Evolutionary conservation across 805 yeast genomes (phyloP).

Genomic region (Zygosaccharomyces lentus): DNA sequence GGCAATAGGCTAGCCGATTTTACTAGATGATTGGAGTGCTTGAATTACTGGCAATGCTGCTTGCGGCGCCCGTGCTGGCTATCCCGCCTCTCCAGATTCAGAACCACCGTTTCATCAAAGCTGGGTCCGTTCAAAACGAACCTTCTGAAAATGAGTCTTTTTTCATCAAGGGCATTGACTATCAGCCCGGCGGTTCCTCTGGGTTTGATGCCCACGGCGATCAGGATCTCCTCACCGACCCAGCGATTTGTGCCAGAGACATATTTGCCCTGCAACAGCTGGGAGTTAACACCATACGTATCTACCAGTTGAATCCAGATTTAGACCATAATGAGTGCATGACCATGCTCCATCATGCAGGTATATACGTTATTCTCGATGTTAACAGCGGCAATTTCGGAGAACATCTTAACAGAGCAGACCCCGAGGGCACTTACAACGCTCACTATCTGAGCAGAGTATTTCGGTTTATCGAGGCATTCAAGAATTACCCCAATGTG

Average conservation of each 20-base stretch:
- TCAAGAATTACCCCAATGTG: constrained; percentile 77
- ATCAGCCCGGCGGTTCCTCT: constrained; percentile 92
- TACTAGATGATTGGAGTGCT: background rate
- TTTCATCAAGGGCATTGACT: constrained; percentile 82
- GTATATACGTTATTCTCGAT: constrained; percentile 82
- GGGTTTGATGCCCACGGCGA: constrained; percentile 33
- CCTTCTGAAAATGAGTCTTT: constrained; percentile 51
- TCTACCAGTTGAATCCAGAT: constrained; percentile 79
- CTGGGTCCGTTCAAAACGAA: constrained; percentile 38
- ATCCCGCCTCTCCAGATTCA: constrained; percentile 53
- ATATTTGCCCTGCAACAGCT: constrained; percentile 71
- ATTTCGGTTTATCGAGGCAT: constrained; percentile 78
- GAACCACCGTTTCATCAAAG: constrained; percentile 58
- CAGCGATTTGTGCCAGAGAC: constrained; percentile 71
- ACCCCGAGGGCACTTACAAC: constrained; percentile 69
- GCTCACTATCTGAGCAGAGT: constrained; percentile 67
- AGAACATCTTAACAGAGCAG: constrained; percentile 67
- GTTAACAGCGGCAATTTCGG: constrained; percentile 70
- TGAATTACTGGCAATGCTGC: background rate
- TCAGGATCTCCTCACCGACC: constrained; percentile 68
- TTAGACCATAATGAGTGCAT: constrained; percentile 87
- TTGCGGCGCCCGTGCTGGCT: constrained; percentile 34
- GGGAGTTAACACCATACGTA: constrained; percentile 81
- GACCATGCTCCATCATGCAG: constrained; percentile 84
- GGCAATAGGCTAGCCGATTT: background rate